Percentiles rank a stretch among this genome's conserved stretches.
Conservation (phyloP, 2,329 filamentous ascomycete genomes). For the Colletotrichum sp. region DNA sequence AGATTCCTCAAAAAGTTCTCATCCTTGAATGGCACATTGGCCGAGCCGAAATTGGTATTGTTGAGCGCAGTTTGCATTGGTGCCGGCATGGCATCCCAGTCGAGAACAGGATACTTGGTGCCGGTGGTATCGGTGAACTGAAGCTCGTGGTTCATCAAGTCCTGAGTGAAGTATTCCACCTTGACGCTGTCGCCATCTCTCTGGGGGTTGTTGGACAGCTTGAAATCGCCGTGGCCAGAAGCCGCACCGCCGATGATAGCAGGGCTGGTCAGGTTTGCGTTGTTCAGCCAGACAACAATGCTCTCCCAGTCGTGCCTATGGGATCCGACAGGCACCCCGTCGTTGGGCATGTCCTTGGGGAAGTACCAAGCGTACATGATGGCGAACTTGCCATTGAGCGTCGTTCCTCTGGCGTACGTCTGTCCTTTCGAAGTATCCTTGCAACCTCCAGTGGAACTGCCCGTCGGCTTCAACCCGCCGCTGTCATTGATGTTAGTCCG, state of each 20-base stretch:
- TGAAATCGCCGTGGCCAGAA: slow-evolving; percentile 41
- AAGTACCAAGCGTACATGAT: slow-evolving; percentile 52
- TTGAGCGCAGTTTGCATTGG: slow-evolving; percentile 38
- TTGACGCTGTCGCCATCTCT: slow-evolving; percentile 26
- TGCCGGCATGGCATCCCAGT: slow-evolving; percentile 46
- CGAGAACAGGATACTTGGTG: slow-evolving; percentile 42
- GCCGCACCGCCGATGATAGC: slow-evolving; percentile 40
- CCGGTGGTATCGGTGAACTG: slow-evolving; percentile 39
- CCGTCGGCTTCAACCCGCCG: slow-evolving; percentile 38
- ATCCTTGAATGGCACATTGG: slow-evolving; percentile 45
- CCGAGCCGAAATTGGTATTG: slow-evolving; percentile 43
- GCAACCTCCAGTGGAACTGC: slow-evolving; percentile 34
- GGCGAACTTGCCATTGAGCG: slow-evolving; percentile 31
- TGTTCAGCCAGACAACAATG: slow-evolving; percentile 35
- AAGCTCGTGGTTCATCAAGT: slow-evolving; percentile 39
- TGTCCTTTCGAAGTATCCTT: slow-evolving; percentile 36
- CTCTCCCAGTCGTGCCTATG: slow-evolving; percentile 48
- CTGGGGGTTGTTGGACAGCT: neutral
- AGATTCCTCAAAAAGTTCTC: slow-evolving; percentile 25
- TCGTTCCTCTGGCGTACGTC: slow-evolving; percentile 39
- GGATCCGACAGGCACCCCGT: slow-evolving; percentile 30
- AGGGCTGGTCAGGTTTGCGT: slow-evolving; percentile 26
- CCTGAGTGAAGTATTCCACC: slow-evolving; percentile 36
- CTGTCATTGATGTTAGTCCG: slow-evolving; percentile 22
- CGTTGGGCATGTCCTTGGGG: slow-evolving; percentile 47